Evolutionary conservation across 2,329 filamentous ascomycete genomes (phyloP).

Genomic region (Ophiostoma tasmaniense): DNA sequence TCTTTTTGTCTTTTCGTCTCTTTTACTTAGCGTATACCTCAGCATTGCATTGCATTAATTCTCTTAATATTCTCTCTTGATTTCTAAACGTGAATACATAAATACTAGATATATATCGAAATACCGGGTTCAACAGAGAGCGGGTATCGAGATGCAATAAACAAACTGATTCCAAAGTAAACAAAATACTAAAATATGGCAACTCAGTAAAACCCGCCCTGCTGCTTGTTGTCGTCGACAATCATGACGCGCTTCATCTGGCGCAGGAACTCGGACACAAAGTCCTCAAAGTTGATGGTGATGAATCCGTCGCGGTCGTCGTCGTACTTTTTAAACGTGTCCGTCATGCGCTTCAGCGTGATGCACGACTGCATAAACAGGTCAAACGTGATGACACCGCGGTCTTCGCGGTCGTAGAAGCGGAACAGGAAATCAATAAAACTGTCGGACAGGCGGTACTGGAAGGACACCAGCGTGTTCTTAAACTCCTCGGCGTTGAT

Average conservation of each 20-base stretch:
- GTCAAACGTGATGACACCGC: slow-evolving; percentile 79
- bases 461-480: slow-evolving; percentile 85
- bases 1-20: background rate
- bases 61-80: background rate
- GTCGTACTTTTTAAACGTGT: slow-evolving; percentile 98
- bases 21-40: background rate
- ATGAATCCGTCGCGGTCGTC: slow-evolving; percentile 93
- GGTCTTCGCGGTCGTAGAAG: slow-evolving; percentile 72
- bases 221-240: slow-evolving; percentile 13
- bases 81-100: background rate
- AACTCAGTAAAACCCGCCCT: background rate
- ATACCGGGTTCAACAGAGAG: background rate
- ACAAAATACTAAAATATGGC: background rate
- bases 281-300: slow-evolving; percentile 74
- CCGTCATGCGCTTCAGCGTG: slow-evolving; percentile 94
- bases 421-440: slow-evolving; percentile 82
- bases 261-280: slow-evolving; percentile 59
- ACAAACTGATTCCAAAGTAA: background rate
- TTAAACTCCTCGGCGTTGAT: slow-evolving; percentile 82
- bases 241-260: slow-evolving; percentile 39
- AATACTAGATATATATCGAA: background rate
- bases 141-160: background rate
- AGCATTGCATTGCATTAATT: background rate
- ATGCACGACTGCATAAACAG: slow-evolving; percentile 97
- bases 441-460: slow-evolving; percentile 75